A percentile compares a stretch with the other conserved stretches of the same genome.
phyloP scores from a whole-genome alignment of 2,329 filamentous ascomycete genomes.

The Fusarium pseudograminearum region DNA sequence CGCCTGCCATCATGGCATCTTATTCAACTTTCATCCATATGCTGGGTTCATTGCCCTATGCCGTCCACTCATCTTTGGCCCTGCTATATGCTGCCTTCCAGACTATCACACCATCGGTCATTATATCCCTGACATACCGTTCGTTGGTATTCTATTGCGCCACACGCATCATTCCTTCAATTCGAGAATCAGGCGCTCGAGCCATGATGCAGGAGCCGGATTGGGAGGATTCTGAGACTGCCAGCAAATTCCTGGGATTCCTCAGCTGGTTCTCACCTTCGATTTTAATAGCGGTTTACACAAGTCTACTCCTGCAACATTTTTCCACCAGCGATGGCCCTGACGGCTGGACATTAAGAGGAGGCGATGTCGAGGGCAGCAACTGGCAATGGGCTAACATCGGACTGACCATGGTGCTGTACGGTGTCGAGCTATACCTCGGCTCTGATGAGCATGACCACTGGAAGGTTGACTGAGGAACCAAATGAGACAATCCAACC shows the following conservation, averaged over 20 bases:
- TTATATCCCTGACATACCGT: slow-evolving; percentile 94
- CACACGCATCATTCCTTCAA: slow-evolving; percentile 93
- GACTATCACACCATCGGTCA: slow-evolving; percentile 94
- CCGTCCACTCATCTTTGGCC: slow-evolving; percentile 84
- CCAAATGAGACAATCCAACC: background rate
- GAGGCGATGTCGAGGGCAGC: slow-evolving; percentile 83
- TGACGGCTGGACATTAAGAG: slow-evolving; percentile 85
- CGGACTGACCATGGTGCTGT: slow-evolving; percentile 87
- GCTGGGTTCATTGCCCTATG: slow-evolving; percentile 83
- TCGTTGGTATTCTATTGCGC: slow-evolving; percentile 96
- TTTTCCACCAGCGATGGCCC: slow-evolving; percentile 82
- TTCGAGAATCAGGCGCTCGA: slow-evolving; percentile 86
- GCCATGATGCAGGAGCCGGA: slow-evolving; percentile 87
- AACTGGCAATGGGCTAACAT: slow-evolving; percentile 96
- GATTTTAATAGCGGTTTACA: slow-evolving; percentile 95
- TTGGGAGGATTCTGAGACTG: slow-evolving; percentile 86
- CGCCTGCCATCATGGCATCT: slow-evolving; percentile 97
- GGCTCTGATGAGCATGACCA: slow-evolving; percentile 88
- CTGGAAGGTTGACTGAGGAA: slow-evolving; percentile 89
- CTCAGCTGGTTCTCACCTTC: slow-evolving; percentile 95
- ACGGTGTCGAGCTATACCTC: slow-evolving; percentile 89
- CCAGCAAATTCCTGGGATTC: slow-evolving; percentile 82
- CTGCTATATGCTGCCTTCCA: slow-evolving; percentile 93
- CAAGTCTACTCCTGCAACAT: slow-evolving; percentile 93
- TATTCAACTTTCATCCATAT: slow-evolving; percentile 92